Base-by-base conservation (phyloP, 129 eudicot genomes). In the Dittrichia graveolens region DNA sequence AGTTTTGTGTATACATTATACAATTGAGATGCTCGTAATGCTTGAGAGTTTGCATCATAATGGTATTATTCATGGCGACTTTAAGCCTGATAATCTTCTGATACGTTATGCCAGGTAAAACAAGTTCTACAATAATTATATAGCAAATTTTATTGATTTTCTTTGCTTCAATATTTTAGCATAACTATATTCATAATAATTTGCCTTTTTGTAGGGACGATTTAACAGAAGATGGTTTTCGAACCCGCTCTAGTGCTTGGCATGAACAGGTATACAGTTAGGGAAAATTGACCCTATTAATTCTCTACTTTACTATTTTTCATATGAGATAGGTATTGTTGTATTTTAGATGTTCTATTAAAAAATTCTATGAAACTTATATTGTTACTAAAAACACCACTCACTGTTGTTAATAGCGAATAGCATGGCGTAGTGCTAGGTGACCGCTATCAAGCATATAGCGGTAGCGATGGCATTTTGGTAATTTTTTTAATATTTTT, bases 31-130 rank as follows among this genome's bases (percentile, higher is more conserved):
- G 95, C 97, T 94, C 44, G 74, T 75, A 64, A 94, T 90, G 79
- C 92, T 94, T 18, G 91, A 94, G 82, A 78, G 60, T 48, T 76
- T 94, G 83, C 98, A 90, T 78, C 38, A 62, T 70, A 82, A 85
- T 69, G 83, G 79, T 52, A 90, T 94, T 63, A 73, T 94, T 72
- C 98, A 94, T 84, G 98, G 98, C 60, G 97, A 94, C 65, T 87
- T 94, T 75, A 90, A 94, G 79, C 98, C 98, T 74, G 98, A 94
- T 73, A 94, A 94, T 78, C 87, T 94, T 55, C 79, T 94, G 68
- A 88, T 94, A 62, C 92, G 97, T 15, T 78, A 90, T 83, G 77
- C 98, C 64, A 90, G 97, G 98, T 94, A 85, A 74, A 37, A 50
- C 35, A 49, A 19, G 3, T 38, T 49, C 19, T 50, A 31, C 58